Conservation (phyloP, 2,329 filamentous ascomycete genomes). For the Aspergillus neoniger region DNA sequence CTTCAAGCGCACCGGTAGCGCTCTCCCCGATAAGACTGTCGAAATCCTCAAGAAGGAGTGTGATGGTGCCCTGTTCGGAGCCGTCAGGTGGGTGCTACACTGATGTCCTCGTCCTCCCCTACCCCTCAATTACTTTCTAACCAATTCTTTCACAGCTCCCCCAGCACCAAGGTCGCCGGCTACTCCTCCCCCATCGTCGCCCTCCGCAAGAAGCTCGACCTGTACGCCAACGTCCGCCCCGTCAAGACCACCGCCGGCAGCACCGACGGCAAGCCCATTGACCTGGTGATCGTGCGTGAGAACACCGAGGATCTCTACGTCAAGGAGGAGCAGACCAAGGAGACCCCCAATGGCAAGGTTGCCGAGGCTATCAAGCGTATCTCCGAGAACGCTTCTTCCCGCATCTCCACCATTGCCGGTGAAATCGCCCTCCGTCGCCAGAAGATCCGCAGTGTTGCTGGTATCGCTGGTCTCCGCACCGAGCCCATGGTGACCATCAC, state of each 20-base stretch:
- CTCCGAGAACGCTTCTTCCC: constrained; percentile 76
- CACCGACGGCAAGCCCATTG: constrained; percentile 63
- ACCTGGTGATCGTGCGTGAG: constrained; percentile 97
- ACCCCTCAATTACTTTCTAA: not conserved
- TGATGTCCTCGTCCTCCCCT: not conserved
- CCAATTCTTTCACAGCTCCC: constrained; percentile 59
- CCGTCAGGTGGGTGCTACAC: constrained; percentile 64
- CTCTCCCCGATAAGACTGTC: constrained; percentile 88
- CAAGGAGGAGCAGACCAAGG: constrained; percentile 87
- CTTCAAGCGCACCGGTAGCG: constrained; percentile 85
- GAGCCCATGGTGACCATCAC: constrained; percentile 87
- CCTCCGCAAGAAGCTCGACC: constrained; percentile 88
- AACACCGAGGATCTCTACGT: constrained; percentile 99
- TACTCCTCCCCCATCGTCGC: constrained; percentile 97
- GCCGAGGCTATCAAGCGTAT: constrained; percentile 99
- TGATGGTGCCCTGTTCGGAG: constrained; percentile 94
- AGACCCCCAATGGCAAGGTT: constrained; percentile 72
- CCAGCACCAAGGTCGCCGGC: constrained; percentile 83
- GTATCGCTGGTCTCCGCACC: constrained; percentile 56
- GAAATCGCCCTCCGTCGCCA: constrained; percentile 89
- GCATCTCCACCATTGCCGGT: constrained; percentile 90
- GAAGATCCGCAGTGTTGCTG: constrained; percentile 65
- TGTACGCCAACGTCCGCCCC: constrained; percentile 96
- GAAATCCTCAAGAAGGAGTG: constrained; percentile 86
- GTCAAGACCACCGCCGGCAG: constrained; percentile 74